Evolutionary conservation across 2,329 filamentous ascomycete genomes (phyloP).

Genomic region (Diaporthe caulivora): DNA sequence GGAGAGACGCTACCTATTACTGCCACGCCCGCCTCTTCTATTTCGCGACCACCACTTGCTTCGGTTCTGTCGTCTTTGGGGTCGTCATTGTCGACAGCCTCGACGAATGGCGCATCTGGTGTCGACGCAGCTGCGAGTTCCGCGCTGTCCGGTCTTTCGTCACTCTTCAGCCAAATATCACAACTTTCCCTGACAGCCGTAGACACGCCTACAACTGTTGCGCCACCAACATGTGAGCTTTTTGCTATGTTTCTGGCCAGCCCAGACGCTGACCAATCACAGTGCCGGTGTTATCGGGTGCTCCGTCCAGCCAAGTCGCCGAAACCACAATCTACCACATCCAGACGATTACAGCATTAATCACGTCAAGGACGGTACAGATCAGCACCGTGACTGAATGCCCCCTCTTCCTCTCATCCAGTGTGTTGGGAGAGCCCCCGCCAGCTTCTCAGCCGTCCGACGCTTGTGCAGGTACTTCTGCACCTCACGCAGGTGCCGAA

Average conservation of each 20-base stretch:
- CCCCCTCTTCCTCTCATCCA: conserved; percentile 9
- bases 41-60: conserved; percentile 12
- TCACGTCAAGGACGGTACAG: conserved; percentile 32
- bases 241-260: no score
- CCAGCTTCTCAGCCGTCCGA: not conserved
- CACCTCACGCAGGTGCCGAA: not conserved
- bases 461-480: not conserved
- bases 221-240: conserved; percentile 28
- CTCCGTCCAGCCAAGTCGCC: conserved; percentile 8
- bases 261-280: conserved; percentile 2
- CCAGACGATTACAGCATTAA: conserved; percentile 38
- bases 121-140: conserved; percentile 30
- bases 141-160: conserved; percentile 35
- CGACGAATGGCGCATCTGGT: not conserved
- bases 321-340: conserved; percentile 39
- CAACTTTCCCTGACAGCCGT: conserved; percentile 34
- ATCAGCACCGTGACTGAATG: conserved; percentile 31
- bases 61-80: conserved; percentile 36
- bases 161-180: conserved; percentile 37
- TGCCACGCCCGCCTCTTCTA: not conserved
- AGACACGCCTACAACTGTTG: not conserved
- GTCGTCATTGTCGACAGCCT: conserved; percentile 30
- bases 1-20: conserved; percentile 17
- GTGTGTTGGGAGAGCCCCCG: not conserved
- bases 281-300: not conserved